Evolutionary conservation across 345 rosid species (phyloP), one percentile per base, ranked within the genome.

Genomic region (Brassica rapa): DNA sequence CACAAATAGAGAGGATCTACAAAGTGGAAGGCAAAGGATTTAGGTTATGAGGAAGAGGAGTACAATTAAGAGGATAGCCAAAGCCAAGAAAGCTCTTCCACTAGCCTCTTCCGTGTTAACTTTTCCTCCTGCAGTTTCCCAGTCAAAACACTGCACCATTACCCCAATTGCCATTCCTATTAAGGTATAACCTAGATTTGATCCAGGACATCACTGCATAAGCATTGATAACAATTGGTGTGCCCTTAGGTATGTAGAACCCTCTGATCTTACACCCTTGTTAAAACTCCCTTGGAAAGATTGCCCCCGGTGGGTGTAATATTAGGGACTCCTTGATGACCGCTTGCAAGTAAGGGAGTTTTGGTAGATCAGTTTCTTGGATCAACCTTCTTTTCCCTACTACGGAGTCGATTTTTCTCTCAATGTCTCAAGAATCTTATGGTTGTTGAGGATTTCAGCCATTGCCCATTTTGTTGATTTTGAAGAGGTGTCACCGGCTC

Each of bases 401-500:
- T 0, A 78, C 71, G 0, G 73, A 63, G 4, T 74, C 80, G 1
- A 82, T 65, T 62, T 82, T 10, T 68, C 61, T 51, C 61, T 68
- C 61, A 68, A 2, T n/a, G 2, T 49, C 69, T 43, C 41, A 70
- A 72, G 6, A n/a, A 35, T 14, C 9, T 41, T 67, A 23, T 11
- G 71, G 71, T 67, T 41, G 6, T 67, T 67, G 32, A 67, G 6
- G 71, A 67, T 43, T 41, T 67, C 71, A 23, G 56, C 70, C 70
- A 66, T 66, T 66, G 55, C 16, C 70, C 70, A 66, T 5, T 41
- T 16, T 41, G 2, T 39, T 66, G 14, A 0, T 3, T 1, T 19
- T 11, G 56, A 37, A 39, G 77, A 27, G 5, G 77, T 78, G 63
- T 72, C 70, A 1, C 74, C 71, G 3, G 77, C 82, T 68, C 62